phyloP scores from a whole-genome alignment of 2,329 filamentous ascomycete genomes.

The Arthrobotrys megalospora region DNA sequence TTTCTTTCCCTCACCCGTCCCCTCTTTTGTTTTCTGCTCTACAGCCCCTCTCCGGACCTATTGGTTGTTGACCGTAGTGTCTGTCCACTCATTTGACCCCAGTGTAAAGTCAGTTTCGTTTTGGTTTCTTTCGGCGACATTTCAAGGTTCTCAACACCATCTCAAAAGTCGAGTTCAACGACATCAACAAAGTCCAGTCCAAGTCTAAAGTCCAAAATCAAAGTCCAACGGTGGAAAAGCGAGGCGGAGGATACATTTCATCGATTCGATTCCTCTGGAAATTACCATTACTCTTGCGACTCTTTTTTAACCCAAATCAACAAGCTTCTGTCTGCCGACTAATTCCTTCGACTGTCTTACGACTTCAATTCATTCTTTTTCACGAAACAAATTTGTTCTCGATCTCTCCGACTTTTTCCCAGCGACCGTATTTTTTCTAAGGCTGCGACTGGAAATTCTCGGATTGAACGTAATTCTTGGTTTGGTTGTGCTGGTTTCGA shows the following conservation, averaged over 20 bases:
- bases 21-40: conserved; percentile 68
- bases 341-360: conserved; percentile 48
- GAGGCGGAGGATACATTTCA: conserved; percentile 12
- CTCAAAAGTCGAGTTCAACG: neutral
- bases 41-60: conserved; percentile 68
- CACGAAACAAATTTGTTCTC: conserved; percentile 42
- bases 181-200: conserved; percentile 2
- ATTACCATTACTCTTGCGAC: conserved; percentile 29
- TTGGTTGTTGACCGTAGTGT: conserved; percentile 68
- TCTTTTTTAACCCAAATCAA: conserved; percentile 2
- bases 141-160: conserved; percentile 6
- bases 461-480: conserved; percentile 41
- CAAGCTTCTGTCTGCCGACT: conserved; percentile 38
- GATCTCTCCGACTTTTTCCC: conserved; percentile 34
- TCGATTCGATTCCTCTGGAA: conserved; percentile 24
- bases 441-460: conserved; percentile 44
- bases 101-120: conserved; percentile 65
- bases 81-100: conserved; percentile 67
- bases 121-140: conserved; percentile 27
- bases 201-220: conserved; percentile 2
- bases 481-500: conserved; percentile 62
- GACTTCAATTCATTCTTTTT: conserved; percentile 56
- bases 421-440: conserved; percentile 27
- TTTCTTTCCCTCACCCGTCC: conserved; percentile 65
- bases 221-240: conserved; percentile 1